Conservation (phyloP, 352 stramenopile genomes). For the Pythium brassicae region DNA sequence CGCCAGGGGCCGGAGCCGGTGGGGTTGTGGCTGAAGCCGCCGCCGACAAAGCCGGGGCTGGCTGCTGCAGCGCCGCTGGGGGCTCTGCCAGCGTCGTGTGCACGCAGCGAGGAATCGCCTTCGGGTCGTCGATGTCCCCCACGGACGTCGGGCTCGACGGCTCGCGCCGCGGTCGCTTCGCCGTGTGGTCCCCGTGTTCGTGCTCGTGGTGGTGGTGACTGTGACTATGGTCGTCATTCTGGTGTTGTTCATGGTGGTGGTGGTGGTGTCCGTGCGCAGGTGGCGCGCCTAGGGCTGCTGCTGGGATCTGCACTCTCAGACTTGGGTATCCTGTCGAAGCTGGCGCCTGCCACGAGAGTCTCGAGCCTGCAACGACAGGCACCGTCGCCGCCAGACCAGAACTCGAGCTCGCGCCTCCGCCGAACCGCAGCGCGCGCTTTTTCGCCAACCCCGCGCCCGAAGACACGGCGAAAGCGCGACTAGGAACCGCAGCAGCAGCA, state of each 20-base stretch:
- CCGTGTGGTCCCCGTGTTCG: slow-evolving; percentile 6
- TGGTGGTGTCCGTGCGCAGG: neutral
- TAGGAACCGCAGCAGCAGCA: too few relatives aligned
- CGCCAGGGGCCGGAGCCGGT: slow-evolving; percentile 6
- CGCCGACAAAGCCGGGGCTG: neutral
- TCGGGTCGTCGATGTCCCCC: slow-evolving; percentile 27
- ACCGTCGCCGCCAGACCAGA: neutral
- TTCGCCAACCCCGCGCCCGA: neutral
- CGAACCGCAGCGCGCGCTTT: slow-evolving; percentile 1
- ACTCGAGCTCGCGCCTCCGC: too few relatives aligned
- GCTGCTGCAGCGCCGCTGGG: slow-evolving; percentile 3
- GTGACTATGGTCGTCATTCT: slow-evolving; percentile 3
- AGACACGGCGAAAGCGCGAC: too few relatives aligned
- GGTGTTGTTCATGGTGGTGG: neutral
- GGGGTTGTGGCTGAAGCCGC: neutral
- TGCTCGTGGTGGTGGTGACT: slow-evolving; percentile 6
- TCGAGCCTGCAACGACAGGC: neutral
- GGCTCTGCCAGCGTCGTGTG: slow-evolving; percentile 12
- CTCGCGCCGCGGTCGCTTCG: slow-evolving; percentile 32
- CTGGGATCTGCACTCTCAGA: slow-evolving; percentile 12
- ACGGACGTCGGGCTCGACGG: slow-evolving; percentile 43
- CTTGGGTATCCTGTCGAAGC: neutral
- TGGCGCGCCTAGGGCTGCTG: slow-evolving; percentile 4
- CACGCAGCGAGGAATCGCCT: slow-evolving; percentile 12
- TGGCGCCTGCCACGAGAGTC: neutral